Evolutionary conservation across 2,329 filamentous ascomycete species (phyloP), one percentile per base, ranked within the genome.

Genomic region (Aspergillus sp.): DNA sequence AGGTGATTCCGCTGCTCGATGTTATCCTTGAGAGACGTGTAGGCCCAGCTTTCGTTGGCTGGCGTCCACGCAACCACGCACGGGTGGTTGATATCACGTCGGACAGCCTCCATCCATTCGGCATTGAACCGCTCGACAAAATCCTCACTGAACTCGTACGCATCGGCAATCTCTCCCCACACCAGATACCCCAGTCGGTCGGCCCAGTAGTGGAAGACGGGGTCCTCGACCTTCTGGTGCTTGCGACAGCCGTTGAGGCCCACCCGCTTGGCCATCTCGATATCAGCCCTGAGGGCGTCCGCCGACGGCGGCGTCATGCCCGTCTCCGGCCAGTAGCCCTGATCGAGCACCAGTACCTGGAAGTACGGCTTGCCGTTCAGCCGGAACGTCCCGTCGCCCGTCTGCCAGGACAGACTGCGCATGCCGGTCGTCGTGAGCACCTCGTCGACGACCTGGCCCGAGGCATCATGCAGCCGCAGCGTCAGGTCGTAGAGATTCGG

Each of bases 211-310:
- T 88, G 87, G 64, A 86, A 89, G 11, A 88, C 65, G 5, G 84
- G 82, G 0, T 84, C 80, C 60, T 88, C 85, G 9, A 88, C 78
- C 64, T 88, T 88, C 54, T 70, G 67, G 34, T 89, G 87, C 64
- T 90, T 89, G 32, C 87, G 82, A 11, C 88, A 71, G 71, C 86
- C 85, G 65, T 89, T 89, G 67, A 87, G 84, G 0, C 86, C 86
- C 3, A 88, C 75, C 1, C 74, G 71, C 69, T 88, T 88, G 23
- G 88, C 69, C 13, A 83, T 71, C 55, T 86, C 65, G 7, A 90
- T 69, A 55, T 90, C 87, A 25, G 76, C 85, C 0, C 81, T 74
- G 79, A 89, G 82, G 0, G 86, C 86, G 53, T 89, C 85, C 1
- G 77, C 72, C 2, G 79, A 88, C 0, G 87, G 87, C 0, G 87